Percentiles rank a stretch among this genome's conserved stretches.
Conservation (phyloP, 1,139 yeast species). For the Magnusiomyces magnusii region DNA sequence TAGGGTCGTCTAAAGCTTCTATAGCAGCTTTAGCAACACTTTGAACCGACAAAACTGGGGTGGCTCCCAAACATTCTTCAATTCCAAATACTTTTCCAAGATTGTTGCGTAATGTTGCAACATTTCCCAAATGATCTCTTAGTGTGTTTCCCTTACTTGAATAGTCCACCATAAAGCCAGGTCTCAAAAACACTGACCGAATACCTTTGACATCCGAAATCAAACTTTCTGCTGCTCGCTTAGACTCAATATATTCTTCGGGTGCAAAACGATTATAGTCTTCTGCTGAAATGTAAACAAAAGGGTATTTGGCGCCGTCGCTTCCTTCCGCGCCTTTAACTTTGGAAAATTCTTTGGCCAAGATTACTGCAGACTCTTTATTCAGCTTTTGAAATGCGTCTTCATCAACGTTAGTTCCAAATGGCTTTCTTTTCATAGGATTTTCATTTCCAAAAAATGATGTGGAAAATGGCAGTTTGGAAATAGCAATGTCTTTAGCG, state of each 20-base stretch:
- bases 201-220: conserved; percentile 37
- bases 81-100: conserved; percentile 10
- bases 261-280: conserved; percentile 58
- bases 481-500: not conserved
- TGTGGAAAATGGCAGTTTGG: not conserved
- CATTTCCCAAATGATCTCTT: conserved; percentile 19
- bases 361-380: conserved; percentile 56
- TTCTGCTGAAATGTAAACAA: conserved; percentile 79
- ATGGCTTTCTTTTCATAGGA: conserved; percentile 10
- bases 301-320: conserved; percentile 32
- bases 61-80: conserved; percentile 30
- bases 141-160: conserved; percentile 18
- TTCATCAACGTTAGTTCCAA: conserved; percentile 18
- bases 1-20: conserved; percentile 45
- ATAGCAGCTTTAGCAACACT: conserved; percentile 55
- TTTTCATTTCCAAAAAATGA: not conserved
- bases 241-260: conserved; percentile 60
- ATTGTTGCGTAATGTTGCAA: conserved; percentile 13
- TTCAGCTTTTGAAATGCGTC: conserved; percentile 57
- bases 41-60: conserved; percentile 65
- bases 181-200: conserved; percentile 60
- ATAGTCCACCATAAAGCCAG: conserved; percentile 74
- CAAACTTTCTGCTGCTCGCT: conserved; percentile 67
- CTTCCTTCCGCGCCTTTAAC: conserved; percentile 2
- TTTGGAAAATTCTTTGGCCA: conserved; percentile 50